Evolutionary conservation across 2,329 filamentous ascomycete species (phyloP), one percentile per base, ranked within the genome.

Genomic region (Colletotrichum horii): DNA sequence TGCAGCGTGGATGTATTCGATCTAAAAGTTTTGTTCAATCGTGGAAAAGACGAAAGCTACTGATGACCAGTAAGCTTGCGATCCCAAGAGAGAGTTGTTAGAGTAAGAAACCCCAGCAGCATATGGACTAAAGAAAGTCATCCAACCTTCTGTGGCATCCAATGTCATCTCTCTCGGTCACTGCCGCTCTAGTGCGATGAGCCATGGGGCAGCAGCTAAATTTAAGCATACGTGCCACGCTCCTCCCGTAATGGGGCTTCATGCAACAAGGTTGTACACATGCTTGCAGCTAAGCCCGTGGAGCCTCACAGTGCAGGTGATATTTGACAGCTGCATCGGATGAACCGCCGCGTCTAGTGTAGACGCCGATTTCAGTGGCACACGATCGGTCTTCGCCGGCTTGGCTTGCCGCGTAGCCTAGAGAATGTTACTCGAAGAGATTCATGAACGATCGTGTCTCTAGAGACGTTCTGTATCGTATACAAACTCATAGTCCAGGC

Each of bases 301-400:
- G 55, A 28, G 55, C 24, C 14, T 58, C 55, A 28, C 15, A 19
- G 24, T 58, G 24, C 24, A 58, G 55, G 55, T 58, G 15, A 58
- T 52, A 58, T 28, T 58, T 58, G 55, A 58, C 26, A 24, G 55
- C 4, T 58, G 55, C 55, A 58, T 58, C 55, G 55, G 55, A 58
- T 58, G 55, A 28, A 58, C 55, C 55, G 26, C 55, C 55, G 24
- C 55, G 55, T 58, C 55, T 58, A 58, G 55, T 58, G 55, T 58
- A 58, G 55, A 58, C 24, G 55, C 55, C 55, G 24, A 58, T 58
- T 0, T 19, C 55, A 58, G 55, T 24, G 55, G 55, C 26, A 58
- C 24, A 11, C 55, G 55, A 58, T 58, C 55, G 55, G 55, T 58
- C 55, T 58, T 28, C 55, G 52, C 55, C 55, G 55, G 26, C 55